These are phyloP conservation scores for Lagerstroemia speciosa DNA, from an alignment of 345 rosid genomes.

Conservation along the genomic window DNA sequence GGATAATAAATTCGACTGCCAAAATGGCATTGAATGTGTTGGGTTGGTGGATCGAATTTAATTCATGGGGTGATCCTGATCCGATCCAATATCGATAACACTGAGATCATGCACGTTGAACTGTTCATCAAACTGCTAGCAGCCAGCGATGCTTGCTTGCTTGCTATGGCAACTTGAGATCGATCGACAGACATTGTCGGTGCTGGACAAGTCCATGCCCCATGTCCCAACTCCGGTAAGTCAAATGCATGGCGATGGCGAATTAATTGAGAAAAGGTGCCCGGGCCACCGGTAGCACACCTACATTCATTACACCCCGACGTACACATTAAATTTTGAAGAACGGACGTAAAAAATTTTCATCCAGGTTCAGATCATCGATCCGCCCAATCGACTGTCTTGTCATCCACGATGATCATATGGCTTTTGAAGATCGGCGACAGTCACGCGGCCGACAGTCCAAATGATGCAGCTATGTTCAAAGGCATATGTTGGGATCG, in stretches of 20 bases:
- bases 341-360: background rate
- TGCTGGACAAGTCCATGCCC: background rate
- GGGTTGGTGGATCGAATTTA: constrained; percentile 2
- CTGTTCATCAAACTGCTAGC: background rate
- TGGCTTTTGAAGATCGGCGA: background rate
- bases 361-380: background rate
- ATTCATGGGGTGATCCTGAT: background rate
- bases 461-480: background rate
- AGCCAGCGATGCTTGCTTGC: background rate
- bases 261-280: background rate
- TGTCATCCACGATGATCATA: background rate
- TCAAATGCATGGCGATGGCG: background rate
- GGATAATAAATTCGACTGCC: background rate
- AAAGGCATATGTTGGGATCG: background rate
- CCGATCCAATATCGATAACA: background rate
- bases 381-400: background rate
- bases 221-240: background rate
- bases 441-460: background rate
- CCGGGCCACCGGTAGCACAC: background rate
- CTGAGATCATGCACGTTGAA: background rate
- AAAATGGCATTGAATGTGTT: background rate
- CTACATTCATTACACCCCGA: background rate
- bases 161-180: background rate
- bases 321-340: background rate
- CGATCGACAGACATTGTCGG: background rate